Evolutionary conservation across 371 early-diverging fungal genomes (phyloP), one percentile per base, ranked within the genome.

Genomic region (Mortierella sp.): DNA sequence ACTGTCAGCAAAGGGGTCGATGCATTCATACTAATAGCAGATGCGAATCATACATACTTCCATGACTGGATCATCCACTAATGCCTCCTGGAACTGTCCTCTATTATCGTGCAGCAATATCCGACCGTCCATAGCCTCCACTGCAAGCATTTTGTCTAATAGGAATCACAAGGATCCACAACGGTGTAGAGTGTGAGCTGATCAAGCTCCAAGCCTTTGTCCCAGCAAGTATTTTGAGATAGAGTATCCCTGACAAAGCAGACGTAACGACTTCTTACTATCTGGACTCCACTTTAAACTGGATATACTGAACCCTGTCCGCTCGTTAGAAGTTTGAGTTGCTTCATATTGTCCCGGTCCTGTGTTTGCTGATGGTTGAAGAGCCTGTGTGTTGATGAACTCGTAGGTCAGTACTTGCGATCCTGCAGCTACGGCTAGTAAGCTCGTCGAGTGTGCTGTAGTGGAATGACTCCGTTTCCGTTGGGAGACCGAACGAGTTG

Each of bases 401-500:
- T 76, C 77, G 19, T 65, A 68, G 2, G 61, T 64, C 49, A 61
- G 27, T 22, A 76, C 57, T 19, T 68, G 69, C 5, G 49, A 21
- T 2, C 65, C 77, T 0, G 47, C 60, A 2, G 77, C 54, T 19
- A 55, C 40, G 7, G 69, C 77, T 6, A 76, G 54, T 0, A 64
- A 58, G 41, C 66, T 60, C 16, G 57, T 50, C 24, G 69, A 61
- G 57, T 64, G 69, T 17, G 77, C 77, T 0, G 77, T 76, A 7
- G 64, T 76, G 2, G 77, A 76, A 51, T 68, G 64, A 37, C 77
- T 76, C 31, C 77, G 59, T 45, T 76, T 76, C 47, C 77, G 54
- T 25, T 76, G 77, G 24, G 59, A 34, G 43, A 61, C 34, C 3
- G 60, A 51, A 17, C 56, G 72, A 25, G 58, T 21, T 22, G 57